Evolutionary conservation across 495 filamentous ascomycete genomes (phyloP), one percentile per base, ranked within the genome.

Genomic region (Corynascus novoguineensis): DNA sequence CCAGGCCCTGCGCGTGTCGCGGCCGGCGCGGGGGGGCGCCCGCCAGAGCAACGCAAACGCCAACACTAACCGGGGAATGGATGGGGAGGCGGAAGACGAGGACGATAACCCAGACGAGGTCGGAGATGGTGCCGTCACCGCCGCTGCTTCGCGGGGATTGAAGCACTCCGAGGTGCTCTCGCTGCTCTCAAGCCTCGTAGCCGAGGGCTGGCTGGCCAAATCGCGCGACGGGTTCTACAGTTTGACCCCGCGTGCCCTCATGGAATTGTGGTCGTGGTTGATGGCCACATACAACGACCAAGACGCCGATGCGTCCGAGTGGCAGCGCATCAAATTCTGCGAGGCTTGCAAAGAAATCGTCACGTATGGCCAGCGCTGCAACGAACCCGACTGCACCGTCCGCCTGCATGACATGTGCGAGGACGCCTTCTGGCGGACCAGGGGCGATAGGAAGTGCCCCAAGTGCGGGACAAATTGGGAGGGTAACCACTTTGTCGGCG

Each of bases 291-390:
- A 96, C 64, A 97, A 97, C 69, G 85, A 90, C 59, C 60, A 68
- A 4, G 83, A 82, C 24, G 77, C 78, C 1, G 78, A 78, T 1
- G 77, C 2, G n/a, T n/a, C n/a, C 19, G 81, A 79, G 34, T 80
- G 75, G 76, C 77, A 87, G 61, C 80, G 80, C 58, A 87, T 98
- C 67, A 95, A 93, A 81, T 82, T 84, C 57, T 98, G 93, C 71
- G 80, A 85, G 67, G 89, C 87, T 2, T 98, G 93, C 69, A 88
- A 83, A 71, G 91, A 97, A 69, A 87, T 97, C 54, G 81, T 97
- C 55, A 97, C 91, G 8, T 73, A 88, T 58, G 92, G 92, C 5
- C 86, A 92, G 79, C 82, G 92, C 21, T 97, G 92, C 69, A 69
- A 75, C 5, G 80, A 88, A 35, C 71, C 76, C 17, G 76, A 82